Evolutionary conservation across 352 stramenopile genomes (phyloP), one percentile per base, ranked within the genome.

Genomic region (Globisporangium iwayamae): DNA sequence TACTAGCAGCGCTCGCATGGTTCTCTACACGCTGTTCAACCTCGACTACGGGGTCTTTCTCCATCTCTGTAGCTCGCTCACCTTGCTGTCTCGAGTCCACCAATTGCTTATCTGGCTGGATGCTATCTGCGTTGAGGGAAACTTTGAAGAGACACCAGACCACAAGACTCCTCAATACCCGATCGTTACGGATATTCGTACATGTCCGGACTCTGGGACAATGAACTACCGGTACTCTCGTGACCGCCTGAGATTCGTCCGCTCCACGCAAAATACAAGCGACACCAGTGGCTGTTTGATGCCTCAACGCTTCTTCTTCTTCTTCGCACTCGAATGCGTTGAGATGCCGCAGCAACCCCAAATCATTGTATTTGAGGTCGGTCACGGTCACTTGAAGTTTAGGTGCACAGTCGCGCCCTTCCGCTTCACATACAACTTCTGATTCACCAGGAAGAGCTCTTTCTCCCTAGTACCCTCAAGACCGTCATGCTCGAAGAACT

Each of bases 401-500:
- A 28, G 25, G 25, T 28, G 25, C 25, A 28, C 25, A 28, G 25
- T 28, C 25, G 25, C 1, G 25, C 25, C 25, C 25, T 28, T 28
- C 25, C 25, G 25, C 25, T 28, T 28, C 25, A 28, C 25, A 28
- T 2, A 28, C 25, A 2, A 2, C 25, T 28, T 28, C 25, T 28
- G 25, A 28, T 28, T 2, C 25, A 28, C 25, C 1, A 28, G 25
- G 25, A 28, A 28, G 25, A 28, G 25, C 25, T 28, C 25, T 28
- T 28, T 28, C 25, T 28, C 25, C 25, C 25, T 28, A 28, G 25
- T 28, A 28, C 2, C 2, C 25, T 28, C 25, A 28, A 28, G 25
- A 28, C 1, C 25, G 25, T 28, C 25, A 93, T 28, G 25, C 25
- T 28, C 25, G 25, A 41, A 41, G 36, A 41, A 41, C 36, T 41